Conservation (phyloP, 768 basidiomycete genomes). For the Phlegmacium glaucopus region DNA sequence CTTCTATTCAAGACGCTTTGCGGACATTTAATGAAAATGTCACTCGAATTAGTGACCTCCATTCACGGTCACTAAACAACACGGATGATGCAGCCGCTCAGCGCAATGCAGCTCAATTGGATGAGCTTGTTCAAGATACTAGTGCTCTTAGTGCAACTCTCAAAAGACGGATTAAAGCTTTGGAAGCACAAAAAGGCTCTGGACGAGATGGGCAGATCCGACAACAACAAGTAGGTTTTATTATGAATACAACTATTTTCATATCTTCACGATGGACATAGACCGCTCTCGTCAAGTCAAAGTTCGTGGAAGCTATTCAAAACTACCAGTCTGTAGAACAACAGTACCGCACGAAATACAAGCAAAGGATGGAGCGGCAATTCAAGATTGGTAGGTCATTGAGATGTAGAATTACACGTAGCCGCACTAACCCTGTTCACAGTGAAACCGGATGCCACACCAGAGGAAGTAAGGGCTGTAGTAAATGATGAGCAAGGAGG, state of each 20-base stretch:
- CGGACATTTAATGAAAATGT: slow-evolving; percentile 69
- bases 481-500: slow-evolving; percentile 78
- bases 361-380: slow-evolving; percentile 80
- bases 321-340: slow-evolving; percentile 81
- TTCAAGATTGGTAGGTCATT: slow-evolving; percentile 71
- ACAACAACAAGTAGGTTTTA: slow-evolving; percentile 62
- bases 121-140: slow-evolving; percentile 69
- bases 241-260: background rate
- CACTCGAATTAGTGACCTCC: slow-evolving; percentile 63
- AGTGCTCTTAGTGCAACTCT: slow-evolving; percentile 64
- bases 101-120: slow-evolving; percentile 58
- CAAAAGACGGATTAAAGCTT: slow-evolving; percentile 68
- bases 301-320: slow-evolving; percentile 85
- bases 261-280: slow-evolving; percentile 18
- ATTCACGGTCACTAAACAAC: slow-evolving; percentile 72
- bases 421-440: background rate
- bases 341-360: slow-evolving; percentile 74
- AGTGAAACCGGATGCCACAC: slow-evolving; percentile 93
- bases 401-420: background rate
- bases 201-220: slow-evolving; percentile 71
- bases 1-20: slow-evolving; percentile 69
- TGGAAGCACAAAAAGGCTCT: slow-evolving; percentile 65
- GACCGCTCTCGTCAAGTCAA: slow-evolving; percentile 64
- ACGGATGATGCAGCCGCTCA: slow-evolving; percentile 67
- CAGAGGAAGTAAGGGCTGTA: slow-evolving; percentile 84